Base-by-base conservation (phyloP, 192 early-diverging fungal species). In the Coemansia sp. region DNA sequence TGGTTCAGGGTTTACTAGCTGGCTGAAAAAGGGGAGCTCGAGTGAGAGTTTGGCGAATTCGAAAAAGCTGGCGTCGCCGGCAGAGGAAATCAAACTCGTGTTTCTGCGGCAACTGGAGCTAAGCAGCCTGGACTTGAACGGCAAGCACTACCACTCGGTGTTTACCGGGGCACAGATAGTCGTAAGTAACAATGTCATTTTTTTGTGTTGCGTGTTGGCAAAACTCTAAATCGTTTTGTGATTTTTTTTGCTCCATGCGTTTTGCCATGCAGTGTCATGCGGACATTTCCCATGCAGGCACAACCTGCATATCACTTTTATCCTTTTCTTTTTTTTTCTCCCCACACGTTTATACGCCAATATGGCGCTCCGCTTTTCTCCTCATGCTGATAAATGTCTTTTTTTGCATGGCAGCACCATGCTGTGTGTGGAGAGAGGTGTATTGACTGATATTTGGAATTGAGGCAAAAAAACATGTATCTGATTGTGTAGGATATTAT, bases 401-500 rank as follows among this genome's bases (percentile, higher is more conserved):
- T n/a, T n/a, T n/a, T n/a, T n/a, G n/a, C 26, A 35, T 11, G 56
- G 15, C 12, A 19, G 33, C 11, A 37, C 18, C 46, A 52, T 37
- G 34, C 46, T 54, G 44, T 19, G 21, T 1, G 46, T 24, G 46
- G 26, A 14, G 41, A 18, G 17, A n/a, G 41, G 12, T 41, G 35
- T 43, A 60, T 40, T 62, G 60, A 53, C 38, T 50, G 48, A 50
- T 34, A 38, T 53, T 22, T 29, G 35, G n/a, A n/a, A n/a, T n/a
- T n/a, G n/a, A n/a, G n/a, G n/a, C n/a, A n/a, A n/a, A n/a, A n/a
- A n/a, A n/a, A n/a, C n/a, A n/a, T n/a, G n/a, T n/a, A n/a, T n/a
- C n/a, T n/a, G n/a, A n/a, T n/a, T n/a, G 1, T 59, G 40, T 78
- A 80, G 76, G 76, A 80, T 56, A 80, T 80, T 66, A 72, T 80